Evolutionary conservation across 495 filamentous ascomycete genomes (phyloP), one percentile per base, ranked within the genome.

Genomic region (Stereocaulon alpinum): DNA sequence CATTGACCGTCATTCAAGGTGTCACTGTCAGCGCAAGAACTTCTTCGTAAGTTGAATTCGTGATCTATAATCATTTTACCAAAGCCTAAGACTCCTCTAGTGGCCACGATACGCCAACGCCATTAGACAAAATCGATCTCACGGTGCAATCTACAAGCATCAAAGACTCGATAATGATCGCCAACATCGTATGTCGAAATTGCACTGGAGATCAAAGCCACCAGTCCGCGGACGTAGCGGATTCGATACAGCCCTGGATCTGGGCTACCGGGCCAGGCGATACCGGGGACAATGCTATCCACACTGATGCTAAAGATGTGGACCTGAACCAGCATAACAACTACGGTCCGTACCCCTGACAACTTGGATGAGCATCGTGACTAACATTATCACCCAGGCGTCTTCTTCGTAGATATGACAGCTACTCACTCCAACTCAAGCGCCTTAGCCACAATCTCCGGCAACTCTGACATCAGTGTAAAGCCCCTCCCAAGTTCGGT

Each of bases 261-360:
- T 57, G 55, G 55, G 55, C 55, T 6, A 22, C 44, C 24, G 55
- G 55, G 42, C 55, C 55, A 5, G 55, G 55, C 10, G 41, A 56
- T 56, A 41, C 54, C 11, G 54, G 55, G n/a, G 15, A 27, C 41
- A 56, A 56, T 10, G 41, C 41, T 10, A 7, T 57, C 12, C 11
- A n/a, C 6, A 37, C 55, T 34, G 55, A 37, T 2, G 45, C 55
- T 14, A 41, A 27, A 48, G 6, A 37, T 27, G 55, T 29, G 0
- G 9, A 40, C n/a, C 22, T 57, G 4, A 57, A 57, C 37, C 55
- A 57, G 18, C 55, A 57, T n/a, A 15, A 43, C 11, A 57, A 40
- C 30, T 48, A 57, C 22, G 55, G 55, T 57, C 17, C 42, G 55
- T 15, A 40, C 4, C 27, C 17, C 10, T 34, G 4, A 20, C 4